phyloP scores from a whole-genome alignment of 805 yeast species.

The Lachancea dasiensis region DNA sequence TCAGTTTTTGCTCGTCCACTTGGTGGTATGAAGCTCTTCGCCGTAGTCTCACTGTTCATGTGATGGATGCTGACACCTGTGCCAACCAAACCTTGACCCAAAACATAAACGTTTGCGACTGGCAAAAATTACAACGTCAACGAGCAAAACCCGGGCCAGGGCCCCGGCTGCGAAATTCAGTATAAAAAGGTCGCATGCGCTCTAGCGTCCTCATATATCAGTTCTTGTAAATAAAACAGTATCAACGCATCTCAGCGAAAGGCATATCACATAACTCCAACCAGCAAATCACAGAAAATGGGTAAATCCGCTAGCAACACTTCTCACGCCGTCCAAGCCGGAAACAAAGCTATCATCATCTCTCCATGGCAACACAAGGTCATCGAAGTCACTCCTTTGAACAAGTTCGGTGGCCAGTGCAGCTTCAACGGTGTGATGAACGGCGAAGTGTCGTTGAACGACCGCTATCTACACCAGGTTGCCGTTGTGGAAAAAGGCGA shows the following conservation, averaged over 20 bases:
- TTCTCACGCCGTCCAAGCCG: conserved; percentile 13
- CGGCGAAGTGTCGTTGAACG: conserved; percentile 11
- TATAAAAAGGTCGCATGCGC: background rate
- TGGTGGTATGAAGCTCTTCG: too few species aligned
- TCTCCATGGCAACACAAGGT: conserved; percentile 13
- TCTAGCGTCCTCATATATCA: too few species aligned
- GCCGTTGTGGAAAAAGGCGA: conserved; percentile 11
- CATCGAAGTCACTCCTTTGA: conserved; percentile 8
- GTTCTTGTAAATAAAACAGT: too few species aligned
- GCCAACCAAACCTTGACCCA: too few species aligned
- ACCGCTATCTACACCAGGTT: conserved; percentile 9
- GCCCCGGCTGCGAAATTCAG: too few species aligned
- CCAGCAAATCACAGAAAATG: conserved; percentile 4
- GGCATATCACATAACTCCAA: background rate
- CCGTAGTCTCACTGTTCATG: too few species aligned
- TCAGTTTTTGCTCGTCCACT: too few species aligned
- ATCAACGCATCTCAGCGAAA: too few species aligned
- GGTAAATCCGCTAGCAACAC: conserved; percentile 11
- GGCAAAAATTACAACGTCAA: too few species aligned
- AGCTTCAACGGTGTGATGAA: conserved; percentile 10
- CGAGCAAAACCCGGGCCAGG: too few species aligned
- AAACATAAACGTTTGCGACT: too few species aligned
- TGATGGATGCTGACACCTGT: too few species aligned
- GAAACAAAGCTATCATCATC: conserved; percentile 10
- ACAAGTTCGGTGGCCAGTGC: conserved; percentile 11